Base-by-base conservation (phyloP, 345 rosid species). In the Cardamine occulta region DNA sequence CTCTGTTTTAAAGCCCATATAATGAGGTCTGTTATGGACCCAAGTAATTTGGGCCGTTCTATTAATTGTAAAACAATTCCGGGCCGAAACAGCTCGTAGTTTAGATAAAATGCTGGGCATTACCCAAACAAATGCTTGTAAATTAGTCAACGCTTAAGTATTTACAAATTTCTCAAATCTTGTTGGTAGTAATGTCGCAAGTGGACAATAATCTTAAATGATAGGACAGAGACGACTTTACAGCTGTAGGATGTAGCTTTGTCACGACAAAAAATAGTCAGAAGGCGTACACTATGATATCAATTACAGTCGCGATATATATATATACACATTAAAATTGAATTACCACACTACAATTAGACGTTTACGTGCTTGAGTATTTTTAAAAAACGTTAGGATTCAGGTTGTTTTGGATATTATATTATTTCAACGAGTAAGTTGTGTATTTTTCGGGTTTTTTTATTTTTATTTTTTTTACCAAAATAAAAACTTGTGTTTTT, bases 191-290 rank as follows among this genome's bases (percentile, higher is more conserved):
- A 7, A 47, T 47, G 8, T 9, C 15, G 73, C 74, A 61, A 68
- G 74, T 61, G 70, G 79, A 51, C 69, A 29, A 19, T 10, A 19
- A 26, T 60, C 45, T 40, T 68, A 40, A 68, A 75, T 75, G 69
- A 52, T 51, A 28, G 68, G 19, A 28, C 52, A 37, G 35, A 35
- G 21, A 66, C 60, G 68, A 66, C 72, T 58, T 58, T 74, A 66
- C 73, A 66, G 79, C 79, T 58, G 79, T 74, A 35, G 61, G 79
- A 73, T 66, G 73, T 74, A 34, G 60, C 66, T 48, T 74, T 65
- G 39, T 58, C 66, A 47, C 21, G 60, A 74, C 57, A 23, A 37
- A 52, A 63, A 54, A 42, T 26, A 45, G 78, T 74, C 77, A 74
- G 49, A 55, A 73, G 71, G 28, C 64, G 53, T 58, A 54, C 21